Percentiles rank a stretch among this genome's conserved stretches.
phyloP scores from a whole-genome alignment of 139 green algal genomes.

The Tetradesmus obliquus region DNA sequence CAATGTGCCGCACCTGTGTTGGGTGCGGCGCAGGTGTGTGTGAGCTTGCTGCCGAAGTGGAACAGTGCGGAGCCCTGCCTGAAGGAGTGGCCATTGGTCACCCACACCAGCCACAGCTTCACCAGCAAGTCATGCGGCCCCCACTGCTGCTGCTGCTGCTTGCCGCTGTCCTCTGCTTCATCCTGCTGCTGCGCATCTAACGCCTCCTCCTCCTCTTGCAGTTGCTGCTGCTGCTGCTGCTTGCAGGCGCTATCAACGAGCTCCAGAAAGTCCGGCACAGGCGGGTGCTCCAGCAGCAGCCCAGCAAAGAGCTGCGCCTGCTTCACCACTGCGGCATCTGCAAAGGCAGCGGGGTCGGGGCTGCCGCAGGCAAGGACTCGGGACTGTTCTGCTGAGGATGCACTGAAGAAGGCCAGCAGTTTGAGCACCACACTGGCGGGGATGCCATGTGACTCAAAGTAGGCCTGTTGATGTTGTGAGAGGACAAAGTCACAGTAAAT shows the following conservation, averaged over 20 bases:
- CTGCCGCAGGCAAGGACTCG: not conserved
- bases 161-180: not conserved
- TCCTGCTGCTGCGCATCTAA: not conserved
- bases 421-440: slow-evolving; percentile 24
- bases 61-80: slow-evolving; percentile 19
- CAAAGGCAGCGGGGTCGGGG: not conserved
- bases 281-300: slow-evolving; percentile 13
- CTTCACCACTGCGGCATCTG: slow-evolving; percentile 3
- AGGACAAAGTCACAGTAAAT: not conserved
- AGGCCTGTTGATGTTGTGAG: not conserved
- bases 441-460: slow-evolving; percentile 22
- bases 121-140: not conserved
- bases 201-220: not conserved
- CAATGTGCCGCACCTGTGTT: not conserved
- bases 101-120: slow-evolving; percentile 32
- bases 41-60: slow-evolving; percentile 30
- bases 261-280: not conserved
- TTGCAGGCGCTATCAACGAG: not conserved
- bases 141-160: not conserved
- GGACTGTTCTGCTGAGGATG: not conserved
- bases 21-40: slow-evolving; percentile 23
- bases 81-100: slow-evolving; percentile 34
- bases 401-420: slow-evolving; percentile 15
- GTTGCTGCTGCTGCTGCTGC: slow-evolving; percentile 13
- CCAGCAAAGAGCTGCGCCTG: slow-evolving; percentile 12